Percentiles rank a stretch among this genome's conserved stretches.
These are phyloP conservation scores for Brassica balearica DNA, from an alignment of 441 rosid species.

Conservation along the genomic window DNA sequence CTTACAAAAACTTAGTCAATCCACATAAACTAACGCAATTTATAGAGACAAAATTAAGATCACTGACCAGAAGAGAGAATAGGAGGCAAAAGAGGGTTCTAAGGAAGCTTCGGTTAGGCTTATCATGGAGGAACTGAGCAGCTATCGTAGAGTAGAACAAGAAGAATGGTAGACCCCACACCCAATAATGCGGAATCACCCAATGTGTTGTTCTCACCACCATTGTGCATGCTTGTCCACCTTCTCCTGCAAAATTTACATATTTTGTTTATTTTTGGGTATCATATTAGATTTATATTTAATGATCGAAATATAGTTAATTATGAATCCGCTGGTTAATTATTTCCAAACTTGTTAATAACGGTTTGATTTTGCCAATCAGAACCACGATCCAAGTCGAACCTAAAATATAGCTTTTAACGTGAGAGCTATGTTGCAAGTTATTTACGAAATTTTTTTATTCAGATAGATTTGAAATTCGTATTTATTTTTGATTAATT, in stretches of 20 bases:
- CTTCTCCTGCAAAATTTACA: constrained; percentile 46
- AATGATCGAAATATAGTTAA: too few relatives aligned
- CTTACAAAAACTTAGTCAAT: constrained; percentile 48
- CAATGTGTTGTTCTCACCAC: constrained; percentile 82
- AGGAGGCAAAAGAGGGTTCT: constrained; percentile 60
- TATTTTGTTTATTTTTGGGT: too few relatives aligned
- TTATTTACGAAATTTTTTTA: too few relatives aligned
- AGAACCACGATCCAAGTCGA: too few relatives aligned
- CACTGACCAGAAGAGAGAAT: constrained; percentile 68
- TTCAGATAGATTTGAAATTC: too few relatives aligned
- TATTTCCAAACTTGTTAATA: too few relatives aligned
- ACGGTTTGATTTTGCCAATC: too few relatives aligned
- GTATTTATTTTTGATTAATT: too few relatives aligned
- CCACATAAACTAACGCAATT: constrained; percentile 46
- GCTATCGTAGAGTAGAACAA: constrained; percentile 83
- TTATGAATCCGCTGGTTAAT: too few relatives aligned
- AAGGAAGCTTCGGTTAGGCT: constrained; percentile 65
- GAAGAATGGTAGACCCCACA: constrained; percentile 91
- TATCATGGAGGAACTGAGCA: constrained; percentile 81
- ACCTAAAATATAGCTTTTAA: too few relatives aligned
- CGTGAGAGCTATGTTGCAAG: too few relatives aligned
- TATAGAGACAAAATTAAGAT: not conserved
- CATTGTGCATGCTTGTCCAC: constrained; percentile 70
- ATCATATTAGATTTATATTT: too few relatives aligned
- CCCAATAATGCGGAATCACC: constrained; percentile 86